phyloP scores from a whole-genome alignment of 768 basidiomycete genomes.

The Panaeolus papilionaceus region DNA sequence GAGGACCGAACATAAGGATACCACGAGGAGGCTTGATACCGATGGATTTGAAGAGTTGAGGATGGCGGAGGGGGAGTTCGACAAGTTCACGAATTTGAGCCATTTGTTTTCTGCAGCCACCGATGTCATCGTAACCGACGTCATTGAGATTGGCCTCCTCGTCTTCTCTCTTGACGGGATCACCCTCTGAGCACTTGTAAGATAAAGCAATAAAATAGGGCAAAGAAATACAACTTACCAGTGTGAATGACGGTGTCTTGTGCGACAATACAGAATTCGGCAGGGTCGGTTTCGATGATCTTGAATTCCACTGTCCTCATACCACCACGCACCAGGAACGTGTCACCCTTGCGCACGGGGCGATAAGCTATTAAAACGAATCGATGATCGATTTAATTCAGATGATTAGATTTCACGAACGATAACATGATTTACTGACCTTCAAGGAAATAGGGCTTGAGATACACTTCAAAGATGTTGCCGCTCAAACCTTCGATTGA shows the following conservation, averaged over 20 bases:
- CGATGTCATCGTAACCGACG: slow-evolving; percentile 99
- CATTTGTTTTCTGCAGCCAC: slow-evolving; percentile 99
- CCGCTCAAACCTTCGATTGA: slow-evolving; percentile 97
- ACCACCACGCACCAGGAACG: slow-evolving; percentile 98
- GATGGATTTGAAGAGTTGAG: slow-evolving; percentile 99
- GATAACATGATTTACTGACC: slow-evolving; percentile 48
- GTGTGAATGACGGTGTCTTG: slow-evolving; percentile 99
- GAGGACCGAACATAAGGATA: slow-evolving; percentile 98
- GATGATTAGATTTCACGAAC: neutral
- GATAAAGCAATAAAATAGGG: slow-evolving; percentile 11
- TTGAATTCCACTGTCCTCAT: slow-evolving; percentile 99
- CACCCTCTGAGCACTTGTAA: slow-evolving; percentile 72
- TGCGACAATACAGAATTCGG: slow-evolving; percentile 98
- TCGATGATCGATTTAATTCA: slow-evolving; percentile 13
- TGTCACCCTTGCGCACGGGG: slow-evolving; percentile 96
- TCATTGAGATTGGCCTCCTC: slow-evolving; percentile 96
- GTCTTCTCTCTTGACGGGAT: slow-evolving; percentile 98
- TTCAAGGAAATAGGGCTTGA: slow-evolving; percentile 99
- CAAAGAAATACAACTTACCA: slow-evolving; percentile 46
- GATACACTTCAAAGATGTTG: slow-evolving; percentile 98
- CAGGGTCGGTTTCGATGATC: slow-evolving; percentile 96
- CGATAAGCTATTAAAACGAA: slow-evolving; percentile 69
- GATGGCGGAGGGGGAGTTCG: slow-evolving; percentile 96
- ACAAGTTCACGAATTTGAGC: slow-evolving; percentile 99
- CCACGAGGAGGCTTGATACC: slow-evolving; percentile 99